These are phyloP conservation scores for Gossypium sturtianum DNA, from an alignment of 345 rosid genomes.

Conservation along the genomic window DNA sequence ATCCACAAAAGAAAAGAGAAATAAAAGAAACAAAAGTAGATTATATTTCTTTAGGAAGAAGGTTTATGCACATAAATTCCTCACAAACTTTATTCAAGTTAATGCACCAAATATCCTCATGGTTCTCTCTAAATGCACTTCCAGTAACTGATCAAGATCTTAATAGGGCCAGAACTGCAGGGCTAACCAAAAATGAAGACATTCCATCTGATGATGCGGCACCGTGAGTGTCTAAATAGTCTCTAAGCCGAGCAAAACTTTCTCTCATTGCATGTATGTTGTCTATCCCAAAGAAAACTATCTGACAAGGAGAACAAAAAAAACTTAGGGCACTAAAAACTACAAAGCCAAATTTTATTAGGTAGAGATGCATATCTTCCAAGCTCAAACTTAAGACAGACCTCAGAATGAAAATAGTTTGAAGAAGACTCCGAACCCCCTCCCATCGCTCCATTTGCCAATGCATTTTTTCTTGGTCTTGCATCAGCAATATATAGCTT, in stretches of 20 bases:
- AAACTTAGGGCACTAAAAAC: slow-evolving; percentile 15
- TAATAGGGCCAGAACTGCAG: background rate
- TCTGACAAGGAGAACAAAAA: slow-evolving; percentile 36
- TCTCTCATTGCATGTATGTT: slow-evolving; percentile 99
- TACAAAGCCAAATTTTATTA: slow-evolving; percentile 8
- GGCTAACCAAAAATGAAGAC: slow-evolving; percentile 88
- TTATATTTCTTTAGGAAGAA: background rate
- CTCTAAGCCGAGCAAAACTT: slow-evolving; percentile 92
- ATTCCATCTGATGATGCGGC: slow-evolving; percentile 93
- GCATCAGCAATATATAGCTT: slow-evolving; percentile 97
- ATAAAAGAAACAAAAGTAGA: no score
- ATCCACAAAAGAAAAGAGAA: background rate
- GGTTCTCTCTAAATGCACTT: background rate
- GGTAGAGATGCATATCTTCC: slow-evolving; percentile 15
- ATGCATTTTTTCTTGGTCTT: slow-evolving; percentile 95
- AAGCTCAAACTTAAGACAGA: slow-evolving; percentile 31
- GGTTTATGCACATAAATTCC: background rate
- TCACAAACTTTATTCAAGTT: background rate
- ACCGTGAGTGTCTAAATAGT: slow-evolving; percentile 94
- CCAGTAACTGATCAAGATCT: background rate
- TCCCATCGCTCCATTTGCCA: slow-evolving; percentile 99
- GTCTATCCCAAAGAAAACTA: slow-evolving; percentile 96
- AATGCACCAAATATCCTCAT: slow-evolving; percentile 2
- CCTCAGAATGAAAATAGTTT: slow-evolving; percentile 92
- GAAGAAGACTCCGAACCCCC: slow-evolving; percentile 99